phyloP scores from a whole-genome alignment of 164 flowering plant species.

The Malania oleifera region DNA sequence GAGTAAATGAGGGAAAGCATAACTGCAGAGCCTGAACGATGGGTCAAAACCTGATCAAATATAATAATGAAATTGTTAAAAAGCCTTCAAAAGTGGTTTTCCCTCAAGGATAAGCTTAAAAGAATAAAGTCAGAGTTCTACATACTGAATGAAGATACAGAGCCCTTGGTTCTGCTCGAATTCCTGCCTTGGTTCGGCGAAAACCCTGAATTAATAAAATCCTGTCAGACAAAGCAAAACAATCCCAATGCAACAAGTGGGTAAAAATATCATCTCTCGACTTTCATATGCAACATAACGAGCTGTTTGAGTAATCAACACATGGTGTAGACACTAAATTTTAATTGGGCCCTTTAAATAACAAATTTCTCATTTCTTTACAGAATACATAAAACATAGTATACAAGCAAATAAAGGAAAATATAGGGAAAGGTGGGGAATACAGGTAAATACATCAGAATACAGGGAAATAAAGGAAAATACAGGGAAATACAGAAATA shows the following conservation, averaged over 20 bases:
- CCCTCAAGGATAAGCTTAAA: not conserved
- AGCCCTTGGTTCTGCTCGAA: slow-evolving; percentile 39
- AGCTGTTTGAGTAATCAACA: not conserved
- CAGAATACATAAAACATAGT: no score
- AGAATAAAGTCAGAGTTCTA: not conserved
- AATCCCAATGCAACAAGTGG: not conserved
- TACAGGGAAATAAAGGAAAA: no score
- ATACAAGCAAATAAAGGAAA: no score
- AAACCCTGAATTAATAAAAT: slow-evolving; percentile 47
- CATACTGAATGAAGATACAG: slow-evolving; percentile 81
- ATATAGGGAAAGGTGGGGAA: no score
- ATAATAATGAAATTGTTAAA: no score
- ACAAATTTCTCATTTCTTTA: no score
- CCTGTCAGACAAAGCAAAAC: not conserved
- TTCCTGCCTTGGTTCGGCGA: slow-evolving; percentile 31
- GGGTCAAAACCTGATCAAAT: slow-evolving; percentile 66
- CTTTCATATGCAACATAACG: not conserved
- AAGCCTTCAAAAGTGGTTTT: not conserved
- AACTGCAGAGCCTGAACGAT: slow-evolving; percentile 70
- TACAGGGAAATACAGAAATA: no score
- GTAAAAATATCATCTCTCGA: no score
- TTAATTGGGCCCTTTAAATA: no score
- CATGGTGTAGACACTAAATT: no score
- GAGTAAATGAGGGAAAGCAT: slow-evolving; percentile 77
- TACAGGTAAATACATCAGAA: no score